These are phyloP conservation scores for Aspergillus udagawae DNA, from an alignment of 2,329 filamentous ascomycete genomes.

Conservation along the genomic window DNA sequence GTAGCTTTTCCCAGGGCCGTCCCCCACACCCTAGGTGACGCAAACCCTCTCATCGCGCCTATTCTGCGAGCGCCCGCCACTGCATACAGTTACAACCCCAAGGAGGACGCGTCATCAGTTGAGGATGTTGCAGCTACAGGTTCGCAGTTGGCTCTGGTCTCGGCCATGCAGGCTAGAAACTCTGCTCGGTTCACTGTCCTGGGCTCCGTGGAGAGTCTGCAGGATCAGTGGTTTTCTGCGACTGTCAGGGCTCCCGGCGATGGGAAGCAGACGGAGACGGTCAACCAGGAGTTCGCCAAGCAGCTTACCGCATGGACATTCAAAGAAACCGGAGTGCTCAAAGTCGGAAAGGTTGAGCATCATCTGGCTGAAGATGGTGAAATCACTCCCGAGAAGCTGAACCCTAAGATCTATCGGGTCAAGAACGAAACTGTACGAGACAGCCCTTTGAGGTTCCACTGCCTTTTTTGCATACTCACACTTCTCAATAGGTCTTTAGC, in stretches of 20 bases:
- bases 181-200: slow-evolving; percentile 83
- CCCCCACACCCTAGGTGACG: slow-evolving; percentile 75
- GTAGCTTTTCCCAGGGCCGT: slow-evolving; percentile 79
- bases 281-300: slow-evolving; percentile 81
- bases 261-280: slow-evolving; percentile 59
- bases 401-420: slow-evolving; percentile 87
- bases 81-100: slow-evolving; percentile 90
- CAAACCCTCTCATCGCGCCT: slow-evolving; percentile 70
- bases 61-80: slow-evolving; percentile 78
- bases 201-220: slow-evolving; percentile 80
- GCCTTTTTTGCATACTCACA: slow-evolving; percentile 22
- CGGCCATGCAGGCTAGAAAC: slow-evolving; percentile 85
- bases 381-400: slow-evolving; percentile 48
- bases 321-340: slow-evolving; percentile 85
- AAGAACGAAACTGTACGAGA: slow-evolving; percentile 91
- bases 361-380: slow-evolving; percentile 55
- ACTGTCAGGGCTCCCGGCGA: slow-evolving; percentile 58
- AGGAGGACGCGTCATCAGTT: slow-evolving; percentile 69
- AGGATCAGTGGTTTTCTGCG: slow-evolving; percentile 83
- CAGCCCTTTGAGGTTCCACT: neutral
- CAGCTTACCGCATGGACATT: slow-evolving; percentile 92
- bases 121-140: slow-evolving; percentile 86
- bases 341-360: slow-evolving; percentile 79
- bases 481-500: slow-evolving; percentile 62
- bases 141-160: slow-evolving; percentile 77